Conservation (phyloP, 257 asterid species). For the Nicotiana sylvestris region DNA sequence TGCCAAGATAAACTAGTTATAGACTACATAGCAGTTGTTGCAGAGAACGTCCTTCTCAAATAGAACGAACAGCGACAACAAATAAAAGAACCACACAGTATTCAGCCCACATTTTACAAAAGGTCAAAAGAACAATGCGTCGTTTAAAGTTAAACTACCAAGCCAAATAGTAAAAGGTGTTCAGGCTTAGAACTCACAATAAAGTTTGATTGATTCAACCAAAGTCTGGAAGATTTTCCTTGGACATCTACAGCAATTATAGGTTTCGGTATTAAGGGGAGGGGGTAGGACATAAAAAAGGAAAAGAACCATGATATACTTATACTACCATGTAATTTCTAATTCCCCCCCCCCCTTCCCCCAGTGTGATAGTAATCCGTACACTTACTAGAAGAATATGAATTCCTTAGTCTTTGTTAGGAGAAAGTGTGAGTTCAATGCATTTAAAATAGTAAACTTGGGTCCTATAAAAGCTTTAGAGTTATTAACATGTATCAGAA, state of each 20-base stretch:
- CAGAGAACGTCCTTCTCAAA: not conserved
- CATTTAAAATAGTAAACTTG: not conserved
- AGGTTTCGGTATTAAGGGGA: not conserved
- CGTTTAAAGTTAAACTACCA: not conserved
- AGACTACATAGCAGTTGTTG: not conserved
- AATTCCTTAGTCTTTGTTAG: not conserved
- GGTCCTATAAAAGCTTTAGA: not conserved
- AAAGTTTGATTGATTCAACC: not conserved
- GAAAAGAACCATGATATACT: not conserved
- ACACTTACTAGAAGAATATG: not conserved
- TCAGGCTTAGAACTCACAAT: not conserved
- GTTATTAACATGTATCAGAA: not conserved
- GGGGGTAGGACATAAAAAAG: not conserved
- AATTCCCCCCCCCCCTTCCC: not conserved
- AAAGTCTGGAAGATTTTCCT: not conserved
- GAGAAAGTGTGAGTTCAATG: not conserved
- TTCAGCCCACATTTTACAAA: not conserved
- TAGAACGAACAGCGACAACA: not conserved
- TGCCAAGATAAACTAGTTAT: not conserved
- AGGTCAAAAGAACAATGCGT: not conserved
- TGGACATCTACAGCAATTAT: not conserved
- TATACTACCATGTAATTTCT: not conserved
- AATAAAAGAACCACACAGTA: not conserved
- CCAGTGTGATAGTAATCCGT: not conserved
- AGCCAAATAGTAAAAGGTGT: not conserved